Percentiles rank a stretch among this genome's conserved stretches.
Evolutionary conservation across 2,329 filamentous ascomycete genomes (phyloP).

Genomic region (Colletotrichum lini): DNA sequence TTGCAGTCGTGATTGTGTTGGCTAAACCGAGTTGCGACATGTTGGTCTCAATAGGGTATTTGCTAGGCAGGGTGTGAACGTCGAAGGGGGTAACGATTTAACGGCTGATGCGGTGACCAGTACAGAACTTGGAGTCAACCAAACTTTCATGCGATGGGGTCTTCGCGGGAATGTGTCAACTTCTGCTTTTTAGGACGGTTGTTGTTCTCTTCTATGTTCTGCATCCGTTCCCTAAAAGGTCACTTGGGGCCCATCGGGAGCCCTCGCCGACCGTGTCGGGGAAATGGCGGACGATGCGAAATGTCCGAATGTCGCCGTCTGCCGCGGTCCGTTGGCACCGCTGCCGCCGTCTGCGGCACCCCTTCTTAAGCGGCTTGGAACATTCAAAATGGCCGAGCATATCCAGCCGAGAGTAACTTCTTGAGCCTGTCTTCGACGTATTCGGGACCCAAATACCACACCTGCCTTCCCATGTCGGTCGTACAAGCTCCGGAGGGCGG

Average conservation of each 20-base stretch:
- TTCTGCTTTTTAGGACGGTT: not conserved
- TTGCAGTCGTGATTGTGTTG: slow-evolving; percentile 37
- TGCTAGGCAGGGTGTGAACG: no score
- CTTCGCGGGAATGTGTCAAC: not conserved
- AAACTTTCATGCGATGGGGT: no score
- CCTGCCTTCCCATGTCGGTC: not conserved
- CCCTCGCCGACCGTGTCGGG: slow-evolving; percentile 12
- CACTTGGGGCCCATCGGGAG: not conserved
- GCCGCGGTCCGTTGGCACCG: not conserved
- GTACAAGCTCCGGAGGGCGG: not conserved
- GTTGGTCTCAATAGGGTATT: not conserved
- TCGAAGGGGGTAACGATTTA: no score
- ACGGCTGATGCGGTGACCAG: not conserved
- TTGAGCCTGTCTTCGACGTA: no score
- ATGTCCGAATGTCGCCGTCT: slow-evolving; percentile 23
- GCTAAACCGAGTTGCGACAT: slow-evolving; percentile 36
- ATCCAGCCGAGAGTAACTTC: no score
- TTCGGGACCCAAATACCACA: no score
- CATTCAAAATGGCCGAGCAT: not conserved
- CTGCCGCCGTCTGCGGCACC: not conserved
- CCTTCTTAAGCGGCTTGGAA: not conserved
- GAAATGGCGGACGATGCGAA: slow-evolving; percentile 25
- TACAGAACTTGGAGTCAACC: no score
- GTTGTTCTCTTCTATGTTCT: not conserved
- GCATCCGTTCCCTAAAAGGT: not conserved